phyloP scores from a whole-genome alignment of 2,329 filamentous ascomycete species.

The Zymoseptoria crescenta region DNA sequence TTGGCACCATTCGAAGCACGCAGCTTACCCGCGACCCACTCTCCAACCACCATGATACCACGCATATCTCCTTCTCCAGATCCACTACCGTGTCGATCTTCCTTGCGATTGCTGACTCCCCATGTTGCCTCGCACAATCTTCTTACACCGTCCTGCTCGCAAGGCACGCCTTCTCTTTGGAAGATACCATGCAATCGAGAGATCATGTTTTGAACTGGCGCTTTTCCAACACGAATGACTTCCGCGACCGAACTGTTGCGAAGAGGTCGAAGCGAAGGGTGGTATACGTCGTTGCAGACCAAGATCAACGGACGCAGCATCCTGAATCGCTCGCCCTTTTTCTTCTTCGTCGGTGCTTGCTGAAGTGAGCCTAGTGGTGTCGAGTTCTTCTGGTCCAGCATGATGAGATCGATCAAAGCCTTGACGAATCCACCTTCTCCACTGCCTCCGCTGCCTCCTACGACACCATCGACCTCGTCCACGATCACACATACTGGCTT shows the following conservation, averaged over 20 bases:
- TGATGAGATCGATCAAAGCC: constrained; percentile 82
- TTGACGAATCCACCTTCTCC: constrained; percentile 92
- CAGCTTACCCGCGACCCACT: constrained; percentile 74
- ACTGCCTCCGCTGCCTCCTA: constrained; percentile 63
- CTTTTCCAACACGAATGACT: constrained; percentile 84
- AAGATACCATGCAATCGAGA: constrained; percentile 75
- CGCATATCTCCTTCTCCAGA: constrained; percentile 68
- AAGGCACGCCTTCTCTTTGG: constrained; percentile 77
- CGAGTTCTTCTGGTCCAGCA: constrained; percentile 76
- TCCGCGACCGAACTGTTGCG: constrained; percentile 81
- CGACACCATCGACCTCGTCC: constrained; percentile 93
- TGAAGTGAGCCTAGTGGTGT: constrained; percentile 26
- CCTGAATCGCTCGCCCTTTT: constrained; percentile 77
- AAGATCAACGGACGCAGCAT: constrained; percentile 82
- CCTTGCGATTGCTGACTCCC: constrained; percentile 67
- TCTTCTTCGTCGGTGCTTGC: constrained; percentile 43
- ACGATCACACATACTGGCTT: constrained; percentile 89
- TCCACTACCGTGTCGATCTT: constrained; percentile 46
- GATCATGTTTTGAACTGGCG: constrained; percentile 78
- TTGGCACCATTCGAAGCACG: constrained; percentile 39
- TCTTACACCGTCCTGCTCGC: constrained; percentile 81
- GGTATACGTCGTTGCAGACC: constrained; percentile 96
- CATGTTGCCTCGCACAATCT: constrained; percentile 76
- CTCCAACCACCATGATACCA: constrained; percentile 76
- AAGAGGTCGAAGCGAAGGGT: constrained; percentile 75